Evolutionary conservation across 73 alveolate species (phyloP).

Genomic region (Breviolum minutum): DNA sequence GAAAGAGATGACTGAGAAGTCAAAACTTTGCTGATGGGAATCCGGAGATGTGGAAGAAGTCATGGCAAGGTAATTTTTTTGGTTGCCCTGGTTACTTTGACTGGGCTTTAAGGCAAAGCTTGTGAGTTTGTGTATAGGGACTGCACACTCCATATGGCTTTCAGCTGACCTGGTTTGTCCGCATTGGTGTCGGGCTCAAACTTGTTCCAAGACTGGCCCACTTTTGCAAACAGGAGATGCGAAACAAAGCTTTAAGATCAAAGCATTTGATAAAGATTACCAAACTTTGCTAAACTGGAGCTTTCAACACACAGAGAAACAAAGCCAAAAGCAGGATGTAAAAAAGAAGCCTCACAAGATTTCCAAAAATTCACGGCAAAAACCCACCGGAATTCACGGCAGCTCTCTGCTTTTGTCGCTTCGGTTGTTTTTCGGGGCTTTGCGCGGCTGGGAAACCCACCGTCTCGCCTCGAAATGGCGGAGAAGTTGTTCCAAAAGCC

Average conservation of each 20-base stretch:
- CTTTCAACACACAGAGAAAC: not conserved
- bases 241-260: too few relatives aligned
- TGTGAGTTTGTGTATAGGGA: too few relatives aligned
- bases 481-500: slow-evolving; percentile 85
- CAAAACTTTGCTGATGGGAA: not conserved
- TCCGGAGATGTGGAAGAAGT: not conserved
- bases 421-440: too few relatives aligned
- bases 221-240: too few relatives aligned
- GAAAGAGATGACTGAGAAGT: not conserved
- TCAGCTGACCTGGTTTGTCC: too few relatives aligned
- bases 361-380: not conserved
- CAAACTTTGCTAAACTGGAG: too few relatives aligned
- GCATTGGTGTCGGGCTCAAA: too few relatives aligned
- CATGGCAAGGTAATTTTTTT: not conserved
- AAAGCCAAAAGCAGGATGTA: not conserved
- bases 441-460: slow-evolving; percentile 88
- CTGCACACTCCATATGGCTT: too few relatives aligned
- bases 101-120: not conserved
- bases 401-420: not conserved
- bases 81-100: not conserved
- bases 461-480: slow-evolving; percentile 55
- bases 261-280: too few relatives aligned
- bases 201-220: too few relatives aligned
- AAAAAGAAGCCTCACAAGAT: not conserved
- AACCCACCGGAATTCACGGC: not conserved